Conservation (phyloP, 2,329 filamentous ascomycete genomes). For the Alternaria triticimaculans region DNA sequence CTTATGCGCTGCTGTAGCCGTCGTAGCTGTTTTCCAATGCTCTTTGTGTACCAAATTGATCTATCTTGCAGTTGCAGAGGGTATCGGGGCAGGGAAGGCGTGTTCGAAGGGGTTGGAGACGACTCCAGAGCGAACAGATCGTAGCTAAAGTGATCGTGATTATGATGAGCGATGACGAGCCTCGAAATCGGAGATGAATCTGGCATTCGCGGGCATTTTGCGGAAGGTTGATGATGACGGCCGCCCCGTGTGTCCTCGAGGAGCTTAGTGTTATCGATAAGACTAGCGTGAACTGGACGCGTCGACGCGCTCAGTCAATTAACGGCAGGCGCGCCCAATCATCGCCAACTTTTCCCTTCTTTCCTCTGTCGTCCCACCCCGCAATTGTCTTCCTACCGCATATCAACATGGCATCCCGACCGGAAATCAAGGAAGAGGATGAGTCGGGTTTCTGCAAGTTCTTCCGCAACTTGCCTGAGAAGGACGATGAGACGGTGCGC, state of each 20-base stretch:
- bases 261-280: conserved; percentile 1
- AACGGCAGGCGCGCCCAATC: conserved; percentile 7
- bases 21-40: not conserved
- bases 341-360: not conserved
- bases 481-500: conserved; percentile 77
- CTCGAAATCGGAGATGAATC: not conserved
- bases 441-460: conserved; percentile 96
- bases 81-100: not conserved
- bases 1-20: not conserved
- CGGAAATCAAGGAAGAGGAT: conserved; percentile 80
- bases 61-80: not conserved
- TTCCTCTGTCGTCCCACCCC: not conserved
- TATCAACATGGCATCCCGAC: conserved; percentile 59
- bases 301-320: conserved; percentile 12
- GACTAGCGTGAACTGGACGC: conserved; percentile 5
- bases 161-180: not conserved
- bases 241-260: not conserved
- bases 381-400: not conserved
- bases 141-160: not conserved
- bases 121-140: not conserved
- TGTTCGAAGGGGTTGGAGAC: not conserved
- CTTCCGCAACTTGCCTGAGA: conserved; percentile 82
- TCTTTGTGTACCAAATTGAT: not conserved
- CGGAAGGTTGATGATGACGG: not conserved
- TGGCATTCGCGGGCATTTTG: not conserved